Evolutionary conservation across 768 basidiomycete species (phyloP), one percentile per base, ranked within the genome.

Genomic region (Russula sp.): DNA sequence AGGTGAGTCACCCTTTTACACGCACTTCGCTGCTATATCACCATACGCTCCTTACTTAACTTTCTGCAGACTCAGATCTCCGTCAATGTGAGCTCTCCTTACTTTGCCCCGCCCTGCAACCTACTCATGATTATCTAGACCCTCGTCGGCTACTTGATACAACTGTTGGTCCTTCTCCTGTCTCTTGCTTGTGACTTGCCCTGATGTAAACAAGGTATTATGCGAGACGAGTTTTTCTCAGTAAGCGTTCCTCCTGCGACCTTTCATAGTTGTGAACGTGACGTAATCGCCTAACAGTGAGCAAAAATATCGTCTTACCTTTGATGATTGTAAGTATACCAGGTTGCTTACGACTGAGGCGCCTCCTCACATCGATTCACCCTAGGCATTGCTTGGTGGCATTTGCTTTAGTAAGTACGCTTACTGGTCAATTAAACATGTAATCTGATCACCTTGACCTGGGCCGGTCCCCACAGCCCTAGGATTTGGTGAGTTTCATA

Each of bases 391-490:
- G 8, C 70, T 80, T 42, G 67, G 78, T 7, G 70, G 68, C 46
- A 66, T 81, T 48, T 77, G 78, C 63, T 79, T 78, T 64, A 73
- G 80, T 81, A 65, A 52, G 74, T 29, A 1, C 25, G 25, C 25
- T 29, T 29, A 29, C 25, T 29, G 25, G 25, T 29, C 25, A 29
- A 29, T 29, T 29, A 3, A 3, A 29, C 25, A 29, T 29, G 25
- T 29, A 29, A 29, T 29, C 25, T 29, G 3, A 29, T 29, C 25
- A 29, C 25, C 25, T 38, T 55, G 2, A 5, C 22, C 29, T 57
- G 18, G n/a, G 11, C 46, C 34, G 43, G 38, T 58, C 34, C 25
- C 7, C 32, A 2, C 42, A 69, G 71, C 48, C 25, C 52, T 67
- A 25, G 69, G 65, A 22, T 57, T 66, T 22, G 60, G 71, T 71